A percentile compares a stretch with the other conserved stretches of the same genome.
Conservation (phyloP, 306 rosid genomes). For the Trifolium fragiferum region DNA sequence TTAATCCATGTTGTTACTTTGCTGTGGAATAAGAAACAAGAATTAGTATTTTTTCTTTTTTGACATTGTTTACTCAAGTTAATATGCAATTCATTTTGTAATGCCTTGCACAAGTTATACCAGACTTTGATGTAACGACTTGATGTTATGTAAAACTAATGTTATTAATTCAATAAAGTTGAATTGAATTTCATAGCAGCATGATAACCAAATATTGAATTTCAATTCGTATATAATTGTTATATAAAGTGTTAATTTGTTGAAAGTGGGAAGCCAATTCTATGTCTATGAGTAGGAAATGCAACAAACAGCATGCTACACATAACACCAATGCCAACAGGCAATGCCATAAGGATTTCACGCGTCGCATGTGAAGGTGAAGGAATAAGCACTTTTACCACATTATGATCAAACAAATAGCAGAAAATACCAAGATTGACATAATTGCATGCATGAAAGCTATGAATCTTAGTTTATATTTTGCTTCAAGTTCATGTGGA, state of each 20-base stretch:
- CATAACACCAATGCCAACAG: conserved; percentile 60
- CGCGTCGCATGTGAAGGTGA: conserved; percentile 52
- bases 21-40: too few relatives aligned
- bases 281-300: conserved; percentile 67
- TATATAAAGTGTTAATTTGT: conserved; percentile 28
- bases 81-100: too few relatives aligned
- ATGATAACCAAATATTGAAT: too few relatives aligned
- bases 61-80: too few relatives aligned
- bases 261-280: conserved; percentile 70
- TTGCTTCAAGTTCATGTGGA: conserved; percentile 44
- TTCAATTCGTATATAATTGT: too few relatives aligned
- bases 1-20: too few relatives aligned
- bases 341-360: conserved; percentile 56
- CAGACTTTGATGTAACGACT: too few relatives aligned
- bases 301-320: conserved; percentile 62
- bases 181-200: too few relatives aligned
- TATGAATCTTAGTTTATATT: conserved; percentile 46
- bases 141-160: too few relatives aligned
- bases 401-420: conserved; percentile 66
- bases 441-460: conserved; percentile 66
- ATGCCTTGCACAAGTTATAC: too few relatives aligned
- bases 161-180: too few relatives aligned
- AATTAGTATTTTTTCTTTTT: too few relatives aligned
- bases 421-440: conserved; percentile 65
- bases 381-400: conserved; percentile 63